Evolutionary conservation across 768 basidiomycete species (phyloP), one percentile per base, ranked within the genome.

Genomic region (Tremella mesenterica): DNA sequence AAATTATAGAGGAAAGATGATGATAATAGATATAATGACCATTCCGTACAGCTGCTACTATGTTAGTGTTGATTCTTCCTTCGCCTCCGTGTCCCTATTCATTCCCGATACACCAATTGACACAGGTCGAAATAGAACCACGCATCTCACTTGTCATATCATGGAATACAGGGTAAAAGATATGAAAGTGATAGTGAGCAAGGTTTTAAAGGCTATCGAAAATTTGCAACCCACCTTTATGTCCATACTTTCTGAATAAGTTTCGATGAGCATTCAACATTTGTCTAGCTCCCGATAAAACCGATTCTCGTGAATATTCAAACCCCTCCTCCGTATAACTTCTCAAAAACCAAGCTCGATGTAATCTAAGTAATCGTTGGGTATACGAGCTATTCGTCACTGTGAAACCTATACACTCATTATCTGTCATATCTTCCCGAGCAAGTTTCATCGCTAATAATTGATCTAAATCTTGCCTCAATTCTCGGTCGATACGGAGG

Each of bases 341-440:
- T 13, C 50, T 18, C 4, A 52, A 25, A 21, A 43, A 41, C 39
- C 25, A 52, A 13, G 39, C 25, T 6, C 50, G 50, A 44, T 52
- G 50, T 14, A 52, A 43, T 13, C 50, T 20, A 27, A 52, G 18
- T 9, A 41, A n/a, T 18, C 50, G 38, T 13, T 41, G 39, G 39
- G 44, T n/a, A 29, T 52, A 52, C 1, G 39, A 43, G 39, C 39
- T 44, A 23, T 46, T 46, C 14, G 27, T 46, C n/a, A 46, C 21
- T n/a, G 23, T 18, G 38, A 41, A 41, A 5, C n/a, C 38, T n/a
- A 41, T 23, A n/a, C n/a, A 18, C 14, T 41, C n/a, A 23, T 41
- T 41, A 8, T 41, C 38, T 5, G 4, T 41, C 38, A 41, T 8
- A 23, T 41, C 38, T n/a, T 41, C n/a, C n/a, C n/a, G n/a, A 23